A percentile compares a stretch with the other conserved stretches of the same genome.
phyloP scores from a whole-genome alignment of 495 filamentous ascomycete species.

The Astrothelium subdiscretum region DNA sequence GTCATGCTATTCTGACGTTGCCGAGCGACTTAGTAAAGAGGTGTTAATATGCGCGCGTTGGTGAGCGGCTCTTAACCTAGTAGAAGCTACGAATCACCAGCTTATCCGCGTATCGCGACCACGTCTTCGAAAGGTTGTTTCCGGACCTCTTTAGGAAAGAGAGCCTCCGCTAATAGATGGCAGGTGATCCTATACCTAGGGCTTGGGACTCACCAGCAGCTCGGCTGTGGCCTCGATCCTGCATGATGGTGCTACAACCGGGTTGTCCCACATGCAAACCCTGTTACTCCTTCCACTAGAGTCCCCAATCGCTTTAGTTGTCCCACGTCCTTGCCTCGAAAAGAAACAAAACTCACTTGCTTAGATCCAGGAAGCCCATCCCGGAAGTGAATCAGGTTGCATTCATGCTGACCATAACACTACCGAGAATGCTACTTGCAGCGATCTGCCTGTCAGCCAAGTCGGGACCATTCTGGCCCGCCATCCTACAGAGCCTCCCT shows the following conservation, averaged over 20 bases:
- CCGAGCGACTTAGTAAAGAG: neutral
- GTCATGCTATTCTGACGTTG: neutral
- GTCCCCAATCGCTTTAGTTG: neutral
- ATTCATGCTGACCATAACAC: neutral
- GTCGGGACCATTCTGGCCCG: neutral
- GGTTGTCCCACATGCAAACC: neutral
- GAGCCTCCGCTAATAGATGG: neutral
- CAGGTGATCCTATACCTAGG: neutral
- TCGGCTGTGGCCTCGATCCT: neutral
- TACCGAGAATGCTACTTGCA: neutral
- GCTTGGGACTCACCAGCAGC: neutral
- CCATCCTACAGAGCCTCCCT: neutral
- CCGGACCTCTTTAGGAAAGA: neutral
- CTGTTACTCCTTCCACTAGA: neutral
- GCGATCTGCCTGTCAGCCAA: neutral
- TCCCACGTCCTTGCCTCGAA: neutral
- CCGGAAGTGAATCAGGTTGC: neutral
- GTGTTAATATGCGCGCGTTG: neutral
- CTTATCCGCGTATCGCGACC: neutral
- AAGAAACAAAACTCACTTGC: neutral
- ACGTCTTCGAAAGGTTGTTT: neutral
- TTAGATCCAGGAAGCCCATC: neutral
- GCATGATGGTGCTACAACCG: neutral
- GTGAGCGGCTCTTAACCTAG: neutral
- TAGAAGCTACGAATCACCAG: neutral